A percentile compares a stretch with the other conserved stretches of the same genome.
These are phyloP conservation scores for Pyrenophora seminiperda DNA, from an alignment of 2,329 filamentous ascomycete genomes.

Conservation along the genomic window DNA sequence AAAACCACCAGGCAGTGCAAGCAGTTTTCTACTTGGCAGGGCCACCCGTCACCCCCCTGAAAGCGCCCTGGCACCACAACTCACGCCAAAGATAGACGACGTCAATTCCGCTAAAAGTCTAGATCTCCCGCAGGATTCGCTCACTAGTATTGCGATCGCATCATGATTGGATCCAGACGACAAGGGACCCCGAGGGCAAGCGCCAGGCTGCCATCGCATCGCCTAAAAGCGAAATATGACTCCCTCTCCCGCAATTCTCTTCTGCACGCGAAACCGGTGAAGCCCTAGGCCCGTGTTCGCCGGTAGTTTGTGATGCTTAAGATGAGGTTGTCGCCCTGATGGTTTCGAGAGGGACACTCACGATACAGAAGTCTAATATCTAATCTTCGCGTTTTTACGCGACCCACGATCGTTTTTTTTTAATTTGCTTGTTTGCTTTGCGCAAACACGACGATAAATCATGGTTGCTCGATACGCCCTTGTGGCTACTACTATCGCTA, in stretches of 20 bases:
- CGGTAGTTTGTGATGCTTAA: slow-evolving; percentile 27
- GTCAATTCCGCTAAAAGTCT: slow-evolving; percentile 24
- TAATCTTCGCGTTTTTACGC: slow-evolving; percentile 16
- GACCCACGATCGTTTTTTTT: slow-evolving; percentile 8
- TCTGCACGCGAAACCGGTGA: slow-evolving; percentile 26
- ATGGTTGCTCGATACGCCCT: slow-evolving; percentile 26
- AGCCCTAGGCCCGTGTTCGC: slow-evolving; percentile 18
- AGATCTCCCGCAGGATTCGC: slow-evolving; percentile 13
- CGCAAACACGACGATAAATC: no score
- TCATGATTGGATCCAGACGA: slow-evolving; percentile 20
- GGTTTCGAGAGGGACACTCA: neutral
- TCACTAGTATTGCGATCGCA: slow-evolving; percentile 11
- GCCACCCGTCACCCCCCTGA: slow-evolving; percentile 18
- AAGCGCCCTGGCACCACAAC: slow-evolving; percentile 7
- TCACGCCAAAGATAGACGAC: slow-evolving; percentile 23
- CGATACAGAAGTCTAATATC: no score
- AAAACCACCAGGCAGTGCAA: slow-evolving; percentile 15
- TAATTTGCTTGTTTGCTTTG: no score
- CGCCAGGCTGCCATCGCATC: slow-evolving; percentile 24
- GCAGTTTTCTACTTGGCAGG: slow-evolving; percentile 14
- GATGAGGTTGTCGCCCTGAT: slow-evolving; percentile 23
- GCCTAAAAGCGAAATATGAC: slow-evolving; percentile 26
- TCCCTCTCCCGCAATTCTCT: slow-evolving; percentile 8
- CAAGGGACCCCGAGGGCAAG: slow-evolving; percentile 5
- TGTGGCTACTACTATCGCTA: slow-evolving; percentile 20